Percentiles rank a stretch among this genome's conserved stretches.
These are phyloP conservation scores for Dactylellina haptotyla DNA, from an alignment of 2,329 filamentous ascomycete species.

Conservation along the genomic window DNA sequence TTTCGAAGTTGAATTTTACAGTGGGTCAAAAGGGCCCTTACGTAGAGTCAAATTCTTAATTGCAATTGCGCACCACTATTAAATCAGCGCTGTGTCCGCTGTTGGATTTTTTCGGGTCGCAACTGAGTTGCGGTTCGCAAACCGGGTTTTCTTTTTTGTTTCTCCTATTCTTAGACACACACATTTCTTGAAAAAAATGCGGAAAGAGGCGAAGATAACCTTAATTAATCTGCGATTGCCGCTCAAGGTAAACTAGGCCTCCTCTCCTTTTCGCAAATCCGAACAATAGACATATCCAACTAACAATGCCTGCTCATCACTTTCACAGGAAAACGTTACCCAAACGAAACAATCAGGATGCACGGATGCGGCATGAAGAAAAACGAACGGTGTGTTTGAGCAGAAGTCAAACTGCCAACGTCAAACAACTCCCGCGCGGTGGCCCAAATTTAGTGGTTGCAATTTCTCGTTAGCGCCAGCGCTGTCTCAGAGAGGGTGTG, in stretches of 20 bases:
- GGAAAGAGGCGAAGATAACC: conserved; percentile 34
- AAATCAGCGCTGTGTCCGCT: conserved; percentile 15
- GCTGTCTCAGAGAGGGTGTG: conserved; percentile 54
- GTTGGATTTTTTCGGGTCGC: conserved; percentile 34
- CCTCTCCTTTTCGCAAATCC: not conserved
- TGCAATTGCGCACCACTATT: not conserved
- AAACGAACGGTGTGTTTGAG: conserved; percentile 27
- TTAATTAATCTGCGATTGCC: conserved; percentile 31
- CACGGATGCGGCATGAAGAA: not conserved
- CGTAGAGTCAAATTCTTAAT: conserved; percentile 11
- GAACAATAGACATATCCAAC: not conserved
- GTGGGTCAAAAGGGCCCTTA: too few species aligned
- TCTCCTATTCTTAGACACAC: conserved; percentile 40
- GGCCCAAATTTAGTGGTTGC: conserved; percentile 38
- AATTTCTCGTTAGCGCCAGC: conserved; percentile 49
- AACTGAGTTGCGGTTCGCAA: conserved; percentile 30
- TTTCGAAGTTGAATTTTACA: too few species aligned
- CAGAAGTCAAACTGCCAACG: conserved; percentile 40
- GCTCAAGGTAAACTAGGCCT: conserved; percentile 24
- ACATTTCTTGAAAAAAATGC: conserved; percentile 7
- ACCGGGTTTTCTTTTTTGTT: conserved; percentile 1
- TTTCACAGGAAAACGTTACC: not conserved
- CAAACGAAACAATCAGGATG: not conserved
- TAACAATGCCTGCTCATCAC: not conserved
- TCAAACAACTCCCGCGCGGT: conserved; percentile 54